Evolutionary conservation across 768 basidiomycete genomes (phyloP).

Genomic region (Suillus occidentalis): DNA sequence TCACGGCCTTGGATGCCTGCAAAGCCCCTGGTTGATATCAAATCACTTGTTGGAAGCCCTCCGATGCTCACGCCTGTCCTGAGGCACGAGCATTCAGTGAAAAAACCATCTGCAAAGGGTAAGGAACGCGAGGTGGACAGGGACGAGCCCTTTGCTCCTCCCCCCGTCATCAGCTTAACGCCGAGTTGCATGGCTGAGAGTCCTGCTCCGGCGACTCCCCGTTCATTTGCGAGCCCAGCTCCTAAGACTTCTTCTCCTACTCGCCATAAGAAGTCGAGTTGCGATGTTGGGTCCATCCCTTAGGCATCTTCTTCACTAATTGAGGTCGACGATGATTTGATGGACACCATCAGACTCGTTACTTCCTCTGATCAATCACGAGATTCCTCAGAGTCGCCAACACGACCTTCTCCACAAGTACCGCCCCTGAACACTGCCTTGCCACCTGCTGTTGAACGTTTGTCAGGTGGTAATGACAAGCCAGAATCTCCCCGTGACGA

Average conservation of each 20-base stretch:
- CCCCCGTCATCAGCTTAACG: conserved; percentile 23
- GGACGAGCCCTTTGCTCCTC: conserved; percentile 32
- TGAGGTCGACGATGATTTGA: conserved; percentile 30
- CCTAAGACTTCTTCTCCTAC: conserved; percentile 6
- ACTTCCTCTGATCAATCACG: conserved; percentile 26
- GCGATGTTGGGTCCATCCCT: conserved; percentile 13
- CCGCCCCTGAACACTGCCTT: background rate
- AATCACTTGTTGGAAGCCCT: conserved; percentile 35
- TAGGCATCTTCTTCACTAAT: background rate
- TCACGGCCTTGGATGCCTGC: conserved; percentile 30
- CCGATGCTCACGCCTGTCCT: conserved; percentile 31
- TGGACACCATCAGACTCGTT: conserved; percentile 32
- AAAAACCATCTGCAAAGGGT: conserved; percentile 17
- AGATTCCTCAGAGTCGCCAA: conserved; percentile 14
- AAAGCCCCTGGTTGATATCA: conserved; percentile 46
- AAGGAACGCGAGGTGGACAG: conserved; percentile 23
- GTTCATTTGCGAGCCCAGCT: background rate
- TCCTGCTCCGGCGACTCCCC: background rate
- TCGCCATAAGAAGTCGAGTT: conserved; percentile 19
- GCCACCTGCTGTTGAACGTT: background rate
- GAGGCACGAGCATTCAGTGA: conserved; percentile 29
- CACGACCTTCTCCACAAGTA: background rate
- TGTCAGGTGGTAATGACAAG: background rate
- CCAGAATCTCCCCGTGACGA: conserved; percentile 12
- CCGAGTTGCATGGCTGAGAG: conserved; percentile 20